Base-by-base conservation (phyloP, 2,329 filamentous ascomycete genomes). In the Chaetomium sp. region DNA sequence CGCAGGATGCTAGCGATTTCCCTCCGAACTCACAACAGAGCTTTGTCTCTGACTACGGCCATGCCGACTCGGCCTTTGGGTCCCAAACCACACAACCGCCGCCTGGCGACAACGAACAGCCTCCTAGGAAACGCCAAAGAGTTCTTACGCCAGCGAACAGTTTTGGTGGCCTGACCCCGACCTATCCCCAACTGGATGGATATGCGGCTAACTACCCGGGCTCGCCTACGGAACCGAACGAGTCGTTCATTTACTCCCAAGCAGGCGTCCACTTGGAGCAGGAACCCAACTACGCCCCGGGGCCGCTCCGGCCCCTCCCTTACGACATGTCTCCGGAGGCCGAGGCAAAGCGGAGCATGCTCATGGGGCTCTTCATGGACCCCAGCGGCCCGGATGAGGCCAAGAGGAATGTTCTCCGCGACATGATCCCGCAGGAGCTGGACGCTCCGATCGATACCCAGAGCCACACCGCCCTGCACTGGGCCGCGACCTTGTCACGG, bases 371-470 rank as follows among this genome's bases (percentile, higher is more conserved):
- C 8, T 95, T 97, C 73, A 86, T 93, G 72, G 90, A 95, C 69
- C 83, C 89, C 60, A 83, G 85, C 7, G 82, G 87, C 12, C 87
- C 86, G 8, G 91, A 96, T 69, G 89, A 81, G 69, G 72, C 75
- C 1, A 88, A 89, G 63, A 90, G 94, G 72, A 90, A 93, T 12
- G 90, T 91, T 47, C 85, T 99, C 47, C 83, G 88, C 56, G 88
- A 87, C 10, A 83, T 97, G 63, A 90, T 87, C 1, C 87, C 91
- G 0, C 81, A 89, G 47, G 94, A 99, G 70, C 85, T 98, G 25
- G 95, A 99, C 73, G 90, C 95, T 75, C 94, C 95, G 1, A 92
- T 99, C 64, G 95, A 99, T 73, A 85, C 89, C 29, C 92, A 92
- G 65, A 89, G 89, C 42, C 92, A 98, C 73, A 98, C 93, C 21